A percentile compares a stretch with the other conserved stretches of the same genome.
These are phyloP conservation scores for Aspergillus sparsus DNA, from an alignment of 495 filamentous ascomycete species.

Conservation along the genomic window DNA sequence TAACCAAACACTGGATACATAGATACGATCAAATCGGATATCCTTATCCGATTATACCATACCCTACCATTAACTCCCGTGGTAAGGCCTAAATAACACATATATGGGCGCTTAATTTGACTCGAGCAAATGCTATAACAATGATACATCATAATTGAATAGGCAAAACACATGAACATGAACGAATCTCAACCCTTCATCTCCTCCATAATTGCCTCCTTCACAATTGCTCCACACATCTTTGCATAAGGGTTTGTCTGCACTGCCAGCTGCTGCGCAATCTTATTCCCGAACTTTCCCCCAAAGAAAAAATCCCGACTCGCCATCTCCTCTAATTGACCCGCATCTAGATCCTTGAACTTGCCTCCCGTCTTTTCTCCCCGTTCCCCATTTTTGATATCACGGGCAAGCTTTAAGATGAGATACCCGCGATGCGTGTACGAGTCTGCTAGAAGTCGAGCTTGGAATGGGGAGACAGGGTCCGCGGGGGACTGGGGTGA, in stretches of 20 bases:
- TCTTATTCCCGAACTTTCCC: constrained; percentile 74
- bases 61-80: too few species aligned
- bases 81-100: too few species aligned
- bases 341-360: constrained; percentile 43
- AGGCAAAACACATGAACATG: too few species aligned
- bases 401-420: constrained; percentile 63
- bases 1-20: not conserved
- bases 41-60: too few species aligned
- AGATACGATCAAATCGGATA: too few species aligned
- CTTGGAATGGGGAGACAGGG: constrained; percentile 59
- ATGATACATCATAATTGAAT: too few species aligned
- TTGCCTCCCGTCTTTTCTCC: constrained; percentile 27
- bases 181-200: constrained; percentile 12
- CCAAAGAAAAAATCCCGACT: constrained; percentile 73
- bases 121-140: too few species aligned
- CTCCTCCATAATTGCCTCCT: constrained; percentile 82
- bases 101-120: too few species aligned
- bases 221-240: constrained; percentile 84
- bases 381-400: constrained; percentile 20
- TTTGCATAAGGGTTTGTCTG: constrained; percentile 85
- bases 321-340: constrained; percentile 69
- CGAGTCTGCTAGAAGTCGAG: constrained; percentile 64
- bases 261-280: constrained; percentile 75
- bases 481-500: constrained; percentile 52
- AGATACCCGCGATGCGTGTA: constrained; percentile 78